Evolutionary conservation across 441 rosid species (phyloP).

Genomic region (Pelargonium fulgidum): DNA sequence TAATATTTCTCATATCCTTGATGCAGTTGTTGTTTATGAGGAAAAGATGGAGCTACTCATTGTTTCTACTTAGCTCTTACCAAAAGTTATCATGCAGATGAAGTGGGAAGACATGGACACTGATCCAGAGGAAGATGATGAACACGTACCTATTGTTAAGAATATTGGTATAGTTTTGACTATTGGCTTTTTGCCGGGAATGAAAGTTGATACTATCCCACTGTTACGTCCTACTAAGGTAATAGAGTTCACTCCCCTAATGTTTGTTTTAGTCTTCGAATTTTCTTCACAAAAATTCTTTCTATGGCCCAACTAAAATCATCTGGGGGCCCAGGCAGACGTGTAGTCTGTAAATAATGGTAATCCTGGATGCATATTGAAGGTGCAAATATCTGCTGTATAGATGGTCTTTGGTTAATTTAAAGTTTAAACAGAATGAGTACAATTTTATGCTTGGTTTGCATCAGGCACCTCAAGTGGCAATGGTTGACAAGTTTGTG

Average conservation of each 20-base stretch:
- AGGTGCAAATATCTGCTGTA: background rate
- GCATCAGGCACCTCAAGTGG: constrained; percentile 32
- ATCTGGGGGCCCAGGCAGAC: background rate
- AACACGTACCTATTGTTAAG: background rate
- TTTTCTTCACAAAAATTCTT: background rate
- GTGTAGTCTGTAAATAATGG: background rate
- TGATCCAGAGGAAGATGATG: constrained; percentile 14
- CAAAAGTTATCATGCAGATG: constrained; percentile 32
- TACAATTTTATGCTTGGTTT: constrained; percentile 4
- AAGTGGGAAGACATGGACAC: constrained; percentile 20
- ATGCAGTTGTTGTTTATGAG: background rate
- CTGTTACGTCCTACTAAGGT: constrained; percentile 33
- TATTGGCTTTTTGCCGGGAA: constrained; percentile 73
- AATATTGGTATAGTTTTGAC: constrained; percentile 48
- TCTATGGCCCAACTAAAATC: background rate
- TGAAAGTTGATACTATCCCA: constrained; percentile 67
- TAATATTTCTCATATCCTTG: background rate
- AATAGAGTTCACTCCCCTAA: background rate
- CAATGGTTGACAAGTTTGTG: constrained; percentile 46
- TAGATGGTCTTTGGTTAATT: background rate
- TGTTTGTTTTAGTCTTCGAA: background rate
- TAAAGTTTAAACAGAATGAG: background rate
- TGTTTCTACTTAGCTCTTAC: constrained; percentile 2
- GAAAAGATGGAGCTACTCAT: background rate
- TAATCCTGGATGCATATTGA: background rate